Evolutionary conservation across 495 filamentous ascomycete species (phyloP), one percentile per base, ranked within the genome.

Genomic region (Xylaria scruposa): DNA sequence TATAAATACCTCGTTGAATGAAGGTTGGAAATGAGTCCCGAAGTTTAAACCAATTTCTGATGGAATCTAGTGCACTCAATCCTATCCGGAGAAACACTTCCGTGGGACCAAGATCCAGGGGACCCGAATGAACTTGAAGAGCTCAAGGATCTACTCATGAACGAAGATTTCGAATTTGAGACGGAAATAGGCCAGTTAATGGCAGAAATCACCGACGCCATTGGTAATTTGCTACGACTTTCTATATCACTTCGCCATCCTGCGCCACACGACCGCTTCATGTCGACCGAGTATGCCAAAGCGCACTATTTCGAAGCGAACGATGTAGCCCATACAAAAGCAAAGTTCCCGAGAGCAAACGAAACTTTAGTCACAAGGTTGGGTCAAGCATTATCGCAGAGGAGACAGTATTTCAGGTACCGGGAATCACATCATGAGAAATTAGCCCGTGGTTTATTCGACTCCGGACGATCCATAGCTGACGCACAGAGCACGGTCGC

Each of bases 361-460:
- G 31, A 67, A 56, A 56, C 54, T 64, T 65, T 85, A n/a, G 44
- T 76, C 2, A 58, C 72, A 51, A 76, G 82, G 4, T 75, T 85
- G 1, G 83, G 81, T 17, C 73, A 74, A 62, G 80, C 81, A 1
- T 80, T 81, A 47, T 81, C 79, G 2, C 68, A 72, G 44, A 67
- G 81, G 44, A 77, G 79, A 7, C 74, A 80, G 33, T 82, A 78
- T 70, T 70, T 84, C 13, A 77, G 65, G 59, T 85, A 84, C 59
- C 75, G 80, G 1, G 74, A 82, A 72, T 73, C 76, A 66, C 83
- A 83, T 75, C 75, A 78, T 66, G 56, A 66, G 17, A 84, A 83
- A 70, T 67, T 84, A 0, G 61, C 73, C 1, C 70, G 72, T 56
- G 75, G 70, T 36, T 68, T 70, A 68, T 72, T 71, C 17, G 62